Base-by-base conservation (phyloP, 768 basidiomycete genomes). In the Astraeus odoratus region DNA sequence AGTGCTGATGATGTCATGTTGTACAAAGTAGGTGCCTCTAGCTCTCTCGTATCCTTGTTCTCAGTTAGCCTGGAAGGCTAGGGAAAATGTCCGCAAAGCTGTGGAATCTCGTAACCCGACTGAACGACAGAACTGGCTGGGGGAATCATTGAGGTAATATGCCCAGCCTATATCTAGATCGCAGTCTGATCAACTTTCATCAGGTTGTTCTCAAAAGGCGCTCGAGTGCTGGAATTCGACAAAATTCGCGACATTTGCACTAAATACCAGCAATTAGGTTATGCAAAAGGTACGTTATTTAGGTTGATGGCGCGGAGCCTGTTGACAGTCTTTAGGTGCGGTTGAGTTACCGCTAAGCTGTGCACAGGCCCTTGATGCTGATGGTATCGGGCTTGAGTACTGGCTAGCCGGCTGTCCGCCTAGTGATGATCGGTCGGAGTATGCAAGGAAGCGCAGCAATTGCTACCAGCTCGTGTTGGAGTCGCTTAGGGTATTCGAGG, bases 1-100 rank as follows among this genome's bases (percentile, higher is more conserved):
- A 94, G 94, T 54, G 85, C 94, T 2, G 96, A 97, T 58, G 96
- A 99, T 66, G 96, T 99, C 35, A 88, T 96, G 76, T 66, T 96
- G 23, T 97, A 98, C 71, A 99, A 99, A 74, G 92, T 81, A 54
- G 46, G 67, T 53, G 24, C 22, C 43, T 45, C 43, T 31, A 44
- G 42, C 10, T 38, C 36, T 29, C 30, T 36, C n/a, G 18, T 45
- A 13, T 39, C n/a, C n/a, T 39, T 37, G 27, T 38, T 30, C 54
- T 37, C 47, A 38, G 20, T 12, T 31, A 22, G 27, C 38, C 39
- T 43, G 30, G 16, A 51, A 94, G 90, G 95, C 95, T 2, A 85
- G 89, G 59, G 96, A 99, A 68, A 92, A 87, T 54, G 74, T 96
- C 27, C 84, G 92, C 8, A 88, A 87, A 58, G 92, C 96, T 24